These are phyloP conservation scores for Dactylonectria estremocensis DNA, from an alignment of 2,329 filamentous ascomycete species.

Conservation along the genomic window DNA sequence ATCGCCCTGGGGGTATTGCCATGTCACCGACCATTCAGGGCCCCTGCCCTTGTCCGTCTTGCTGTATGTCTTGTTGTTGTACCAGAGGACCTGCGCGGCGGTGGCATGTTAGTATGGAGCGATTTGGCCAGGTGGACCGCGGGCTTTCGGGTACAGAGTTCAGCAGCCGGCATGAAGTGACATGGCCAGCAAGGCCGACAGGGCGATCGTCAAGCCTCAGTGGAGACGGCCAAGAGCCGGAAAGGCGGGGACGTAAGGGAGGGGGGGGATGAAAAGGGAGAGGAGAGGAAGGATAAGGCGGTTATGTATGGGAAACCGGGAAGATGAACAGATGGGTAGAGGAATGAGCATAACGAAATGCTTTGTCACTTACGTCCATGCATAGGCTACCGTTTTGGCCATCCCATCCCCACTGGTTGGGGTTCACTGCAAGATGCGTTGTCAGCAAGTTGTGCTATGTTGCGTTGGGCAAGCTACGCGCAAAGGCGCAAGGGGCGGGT, in stretches of 20 bases:
- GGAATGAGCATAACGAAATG: not conserved
- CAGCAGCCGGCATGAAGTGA: conserved; percentile 18
- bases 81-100: conserved; percentile 60
- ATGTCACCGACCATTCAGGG: conserved; percentile 67
- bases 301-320: not conserved
- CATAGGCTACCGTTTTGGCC: conserved; percentile 60
- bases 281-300: conserved; percentile 7
- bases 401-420: conserved; percentile 69
- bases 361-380: conserved; percentile 65
- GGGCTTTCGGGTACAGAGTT: not conserved
- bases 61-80: conserved; percentile 66
- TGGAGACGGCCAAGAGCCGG: conserved; percentile 8
- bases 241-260: not conserved
- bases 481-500: not conserved
- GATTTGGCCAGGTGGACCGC: not conserved
- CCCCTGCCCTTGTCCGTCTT: conserved; percentile 59
- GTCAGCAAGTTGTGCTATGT: conserved; percentile 31
- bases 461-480: conserved; percentile 14
- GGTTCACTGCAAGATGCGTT: conserved; percentile 61
- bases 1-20: conserved; percentile 63
- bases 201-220: not conserved
- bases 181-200: conserved; percentile 3
- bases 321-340: conserved; percentile 12
- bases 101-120: conserved; percentile 19
- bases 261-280: not conserved